phyloP scores from a whole-genome alignment of 2,329 filamentous ascomycete species.

The Pseudogymnoascus sp. region DNA sequence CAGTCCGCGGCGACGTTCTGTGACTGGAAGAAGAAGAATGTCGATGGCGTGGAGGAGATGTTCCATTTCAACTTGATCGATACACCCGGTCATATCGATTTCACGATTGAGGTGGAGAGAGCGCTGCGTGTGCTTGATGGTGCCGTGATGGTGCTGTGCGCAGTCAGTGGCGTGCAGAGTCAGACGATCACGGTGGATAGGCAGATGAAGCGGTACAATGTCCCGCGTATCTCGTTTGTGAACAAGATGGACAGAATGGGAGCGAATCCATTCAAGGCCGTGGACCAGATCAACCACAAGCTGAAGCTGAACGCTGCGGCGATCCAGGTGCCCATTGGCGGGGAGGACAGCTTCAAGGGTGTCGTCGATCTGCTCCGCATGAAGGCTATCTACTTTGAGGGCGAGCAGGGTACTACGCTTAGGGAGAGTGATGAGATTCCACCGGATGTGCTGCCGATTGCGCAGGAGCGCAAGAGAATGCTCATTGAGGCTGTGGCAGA shows the following conservation, averaged over 20 bases:
- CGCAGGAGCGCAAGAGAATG: constrained; percentile 72
- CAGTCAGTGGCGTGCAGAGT: constrained; percentile 92
- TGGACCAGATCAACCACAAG: constrained; percentile 97
- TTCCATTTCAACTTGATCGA: constrained; percentile 99
- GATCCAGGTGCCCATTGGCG: constrained; percentile 88
- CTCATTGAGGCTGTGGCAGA: constrained; percentile 94
- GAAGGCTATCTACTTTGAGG: constrained; percentile 90
- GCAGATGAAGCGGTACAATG: constrained; percentile 97
- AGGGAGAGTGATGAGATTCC: constrained; percentile 75
- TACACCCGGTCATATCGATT: constrained; percentile 97
- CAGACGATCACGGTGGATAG: constrained; percentile 98
- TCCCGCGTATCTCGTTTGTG: constrained; percentile 90
- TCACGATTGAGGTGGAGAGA: constrained; percentile 97
- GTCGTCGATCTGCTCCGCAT: constrained; percentile 89
- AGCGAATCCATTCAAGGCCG: constrained; percentile 93
- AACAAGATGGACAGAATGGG: constrained; percentile 99
- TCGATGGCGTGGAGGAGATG: constrained; percentile 71
- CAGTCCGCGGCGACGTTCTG: constrained; percentile 97
- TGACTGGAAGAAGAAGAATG: constrained; percentile 84
- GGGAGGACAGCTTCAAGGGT: constrained; percentile 85
- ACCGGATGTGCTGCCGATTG: constrained; percentile 67
- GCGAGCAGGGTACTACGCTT: constrained; percentile 70
- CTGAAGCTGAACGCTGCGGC: constrained; percentile 89
- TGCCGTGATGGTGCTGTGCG: constrained; percentile 96
- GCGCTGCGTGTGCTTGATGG: constrained; percentile 91